Evolutionary conservation across 2,329 filamentous ascomycete genomes (phyloP).

Genomic region (Claviceps africana): DNA sequence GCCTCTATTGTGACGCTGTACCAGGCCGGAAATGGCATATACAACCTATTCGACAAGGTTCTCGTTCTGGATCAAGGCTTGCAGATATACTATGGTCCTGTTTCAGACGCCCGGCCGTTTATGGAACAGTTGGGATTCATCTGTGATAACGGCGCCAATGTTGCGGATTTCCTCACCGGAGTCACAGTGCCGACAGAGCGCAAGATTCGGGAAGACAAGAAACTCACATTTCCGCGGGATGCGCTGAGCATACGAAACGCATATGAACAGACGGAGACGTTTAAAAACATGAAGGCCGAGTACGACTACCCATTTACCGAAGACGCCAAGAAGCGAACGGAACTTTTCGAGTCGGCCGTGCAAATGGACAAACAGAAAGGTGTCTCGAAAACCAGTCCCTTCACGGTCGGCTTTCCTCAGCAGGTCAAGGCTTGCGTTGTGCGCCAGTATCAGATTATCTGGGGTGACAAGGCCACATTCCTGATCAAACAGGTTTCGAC

Average conservation of each 20-base stretch:
- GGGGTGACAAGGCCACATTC: constrained; percentile 50
- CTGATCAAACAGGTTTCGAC: constrained; percentile 47
- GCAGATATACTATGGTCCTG: constrained; percentile 50
- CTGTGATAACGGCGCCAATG: constrained; percentile 46
- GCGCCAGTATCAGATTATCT: constrained; percentile 51
- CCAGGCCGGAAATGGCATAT: constrained; percentile 57
- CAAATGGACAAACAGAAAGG: constrained; percentile 39
- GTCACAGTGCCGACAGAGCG: constrained; percentile 56
- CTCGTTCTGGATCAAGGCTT: constrained; percentile 53
- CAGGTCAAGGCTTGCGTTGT: constrained; percentile 43
- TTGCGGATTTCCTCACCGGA: constrained; percentile 52
- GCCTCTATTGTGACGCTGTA: constrained; percentile 52
- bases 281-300: constrained; percentile 36
- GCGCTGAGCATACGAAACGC: constrained; percentile 27
- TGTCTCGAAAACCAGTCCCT: constrained; percentile 37
- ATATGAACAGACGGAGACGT: constrained; percentile 40
- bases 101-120: constrained; percentile 43
- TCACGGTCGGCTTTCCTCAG: constrained; percentile 38
- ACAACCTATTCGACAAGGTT: constrained; percentile 56
- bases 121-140: constrained; percentile 52
- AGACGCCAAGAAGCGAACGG: constrained; percentile 32
- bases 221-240: constrained; percentile 30
- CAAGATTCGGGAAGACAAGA: constrained; percentile 33
- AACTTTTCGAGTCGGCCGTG: constrained; percentile 39
- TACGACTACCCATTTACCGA: constrained; percentile 41